Conservation (phyloP, 805 yeast species). For the Yarrowia bubula region DNA sequence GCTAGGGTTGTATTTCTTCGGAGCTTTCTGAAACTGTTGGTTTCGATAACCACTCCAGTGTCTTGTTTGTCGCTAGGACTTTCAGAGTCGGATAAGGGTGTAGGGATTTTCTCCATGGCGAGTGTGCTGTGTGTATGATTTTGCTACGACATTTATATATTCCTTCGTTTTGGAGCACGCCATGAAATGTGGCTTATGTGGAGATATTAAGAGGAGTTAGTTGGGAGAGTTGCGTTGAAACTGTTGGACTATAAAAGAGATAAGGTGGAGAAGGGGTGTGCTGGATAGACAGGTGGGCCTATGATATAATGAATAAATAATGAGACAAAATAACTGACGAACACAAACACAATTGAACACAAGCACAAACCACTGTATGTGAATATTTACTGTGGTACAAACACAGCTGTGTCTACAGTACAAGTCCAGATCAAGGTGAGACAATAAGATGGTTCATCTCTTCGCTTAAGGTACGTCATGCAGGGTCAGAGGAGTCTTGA, state of each 20-base stretch:
- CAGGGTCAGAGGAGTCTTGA: not conserved
- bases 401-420: too few species aligned
- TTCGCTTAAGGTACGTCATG: not conserved
- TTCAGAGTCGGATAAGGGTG: not conserved
- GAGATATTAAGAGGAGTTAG: not conserved
- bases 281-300: not conserved
- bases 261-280: not conserved
- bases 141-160: not conserved
- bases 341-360: too few species aligned
- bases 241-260: not conserved
- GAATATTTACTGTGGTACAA: too few species aligned
- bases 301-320: not conserved
- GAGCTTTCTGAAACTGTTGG: not conserved
- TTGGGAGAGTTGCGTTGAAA: not conserved
- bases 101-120: not conserved
- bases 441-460: not conserved
- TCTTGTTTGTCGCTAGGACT: not conserved
- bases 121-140: not conserved
- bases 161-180: not conserved
- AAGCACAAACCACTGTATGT: too few species aligned
- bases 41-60: not conserved
- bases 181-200: not conserved
- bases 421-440: too few species aligned
- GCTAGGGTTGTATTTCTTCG: not conserved
- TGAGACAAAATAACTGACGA: too few species aligned